Conservation (phyloP, 1,139 yeast species). For the Blastobotrys buckinghamii region DNA sequence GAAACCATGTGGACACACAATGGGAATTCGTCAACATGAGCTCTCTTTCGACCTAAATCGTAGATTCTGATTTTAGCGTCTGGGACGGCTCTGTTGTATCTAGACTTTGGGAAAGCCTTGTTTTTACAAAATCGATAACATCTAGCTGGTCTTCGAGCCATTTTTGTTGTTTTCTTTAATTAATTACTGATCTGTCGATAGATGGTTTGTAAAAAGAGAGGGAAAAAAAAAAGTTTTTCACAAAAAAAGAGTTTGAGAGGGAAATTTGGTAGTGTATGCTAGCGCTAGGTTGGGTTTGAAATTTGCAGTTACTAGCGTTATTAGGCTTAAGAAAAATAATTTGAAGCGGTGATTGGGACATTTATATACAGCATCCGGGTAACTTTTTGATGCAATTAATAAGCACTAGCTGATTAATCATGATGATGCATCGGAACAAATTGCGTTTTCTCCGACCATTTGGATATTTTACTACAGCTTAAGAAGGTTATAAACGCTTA, state of each 20-base stretch:
- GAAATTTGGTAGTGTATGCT: too few species aligned
- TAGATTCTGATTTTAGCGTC: conserved; percentile 98
- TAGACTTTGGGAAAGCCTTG: conserved; percentile 99
- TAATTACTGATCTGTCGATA: not conserved
- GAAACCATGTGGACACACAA: conserved; percentile 98
- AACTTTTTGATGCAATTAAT: too few species aligned
- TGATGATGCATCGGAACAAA: too few species aligned
- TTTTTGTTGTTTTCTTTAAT: conserved; percentile 42
- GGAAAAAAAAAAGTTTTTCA: not conserved
- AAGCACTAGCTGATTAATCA: too few species aligned
- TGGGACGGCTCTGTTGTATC: conserved; percentile 99
- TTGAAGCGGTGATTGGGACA: too few species aligned
- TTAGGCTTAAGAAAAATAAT: too few species aligned
- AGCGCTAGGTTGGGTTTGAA: too few species aligned
- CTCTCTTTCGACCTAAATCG: conserved; percentile 99
- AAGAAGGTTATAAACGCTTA: too few species aligned
- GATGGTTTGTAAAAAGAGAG: not conserved
- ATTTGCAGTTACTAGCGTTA: too few species aligned
- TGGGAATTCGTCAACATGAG: conserved; percentile 98
- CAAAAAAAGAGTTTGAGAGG: not conserved
- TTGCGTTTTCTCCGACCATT: too few species aligned
- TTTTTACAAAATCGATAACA: conserved; percentile 99
- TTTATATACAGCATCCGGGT: too few species aligned
- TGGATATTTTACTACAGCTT: too few species aligned
- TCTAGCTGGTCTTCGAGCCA: conserved; percentile 99